Evolutionary conservation across 257 asterid species (phyloP), one percentile per base, ranked within the genome.

Genomic region (Nicotiana undulata): DNA sequence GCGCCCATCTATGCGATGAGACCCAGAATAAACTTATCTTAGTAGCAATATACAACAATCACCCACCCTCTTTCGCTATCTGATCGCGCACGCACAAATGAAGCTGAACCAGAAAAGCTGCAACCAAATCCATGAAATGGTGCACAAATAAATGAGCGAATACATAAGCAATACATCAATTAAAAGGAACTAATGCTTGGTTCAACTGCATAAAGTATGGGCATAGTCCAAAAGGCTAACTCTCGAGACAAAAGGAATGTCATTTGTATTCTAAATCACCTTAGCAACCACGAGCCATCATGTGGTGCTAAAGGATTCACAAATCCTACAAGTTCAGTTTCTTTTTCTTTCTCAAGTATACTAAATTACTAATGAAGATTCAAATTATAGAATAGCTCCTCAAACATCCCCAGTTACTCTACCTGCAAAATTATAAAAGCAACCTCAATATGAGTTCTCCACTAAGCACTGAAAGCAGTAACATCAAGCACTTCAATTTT

Each of bases 181-280:
- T 9, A 3, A 60, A 60, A 60, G 61, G 65, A 22, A 20, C 15
- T 60, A 22, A 22, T 17, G 61, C 20, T 55, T 18, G 18, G 61
- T 55, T 55, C 9, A 55, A 22, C 65, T 53, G 1, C 1, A 70
- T 11, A 70, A 31, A 40, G 34, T 12, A 70, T 9, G n/a, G 32
- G 32, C 22, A 68, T 5, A 70, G 58, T 6, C 77, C 49, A 44
- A 70, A 40, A 6, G 58, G 9, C 26, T n/a, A 70, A 44, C 58
- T 70, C 58, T 70, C 56, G 28, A 40, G 20, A 20, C 59, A 70
- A 68, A 68, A 44, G 2, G 20, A 70, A 70, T 12, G 58, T 4
- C 56, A 70, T 68, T 37, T 40, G 77, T 9, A 70, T 44, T 70
- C 77, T 70, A 70, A 70, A 70, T 70, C 77, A 70, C 77, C 32